Conservation (phyloP, 2,329 filamentous ascomycete genomes). For the Fusarium sp. region DNA sequence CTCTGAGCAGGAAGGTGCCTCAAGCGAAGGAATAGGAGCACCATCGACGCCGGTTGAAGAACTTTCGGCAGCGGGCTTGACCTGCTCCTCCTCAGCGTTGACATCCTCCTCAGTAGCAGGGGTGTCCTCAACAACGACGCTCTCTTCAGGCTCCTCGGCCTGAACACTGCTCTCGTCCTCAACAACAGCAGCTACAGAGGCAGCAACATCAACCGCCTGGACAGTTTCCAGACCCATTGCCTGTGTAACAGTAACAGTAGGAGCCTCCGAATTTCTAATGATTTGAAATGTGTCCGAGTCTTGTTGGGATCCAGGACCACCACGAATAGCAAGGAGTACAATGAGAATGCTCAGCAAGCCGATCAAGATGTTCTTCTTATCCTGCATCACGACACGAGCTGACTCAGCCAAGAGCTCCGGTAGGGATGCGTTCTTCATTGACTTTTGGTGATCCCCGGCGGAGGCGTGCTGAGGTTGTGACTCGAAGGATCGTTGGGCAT, state of each 20-base stretch:
- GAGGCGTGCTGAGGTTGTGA: slow-evolving; percentile 12
- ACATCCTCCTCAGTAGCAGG: background rate
- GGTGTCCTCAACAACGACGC: slow-evolving; percentile 15
- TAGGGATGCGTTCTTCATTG: slow-evolving; percentile 61
- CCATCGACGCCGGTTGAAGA: background rate
- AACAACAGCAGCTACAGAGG: slow-evolving; percentile 19
- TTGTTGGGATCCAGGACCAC: slow-evolving; percentile 38
- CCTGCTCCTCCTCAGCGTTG: background rate
- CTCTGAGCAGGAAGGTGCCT: slow-evolving; percentile 33
- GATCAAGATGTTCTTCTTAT: slow-evolving; percentile 71
- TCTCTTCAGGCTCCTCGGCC: slow-evolving; percentile 37
- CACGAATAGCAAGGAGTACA: slow-evolving; percentile 60
- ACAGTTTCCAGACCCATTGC: slow-evolving; percentile 18
- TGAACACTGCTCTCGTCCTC: slow-evolving; percentile 42
- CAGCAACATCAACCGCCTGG: slow-evolving; percentile 8
- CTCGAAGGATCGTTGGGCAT: slow-evolving; percentile 12
- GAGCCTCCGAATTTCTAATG: slow-evolving; percentile 39
- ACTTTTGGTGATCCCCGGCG: slow-evolving; percentile 44
- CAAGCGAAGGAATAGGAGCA: background rate
- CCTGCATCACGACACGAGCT: slow-evolving; percentile 64
- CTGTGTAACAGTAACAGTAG: slow-evolving; percentile 46
- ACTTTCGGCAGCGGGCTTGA: background rate
- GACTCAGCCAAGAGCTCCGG: slow-evolving; percentile 67
- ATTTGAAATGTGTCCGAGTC: slow-evolving; percentile 48
- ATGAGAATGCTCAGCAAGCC: slow-evolving; percentile 65